Conservation (phyloP, 108 stramenopile genomes). For the Schizochytrium sp. region DNA sequence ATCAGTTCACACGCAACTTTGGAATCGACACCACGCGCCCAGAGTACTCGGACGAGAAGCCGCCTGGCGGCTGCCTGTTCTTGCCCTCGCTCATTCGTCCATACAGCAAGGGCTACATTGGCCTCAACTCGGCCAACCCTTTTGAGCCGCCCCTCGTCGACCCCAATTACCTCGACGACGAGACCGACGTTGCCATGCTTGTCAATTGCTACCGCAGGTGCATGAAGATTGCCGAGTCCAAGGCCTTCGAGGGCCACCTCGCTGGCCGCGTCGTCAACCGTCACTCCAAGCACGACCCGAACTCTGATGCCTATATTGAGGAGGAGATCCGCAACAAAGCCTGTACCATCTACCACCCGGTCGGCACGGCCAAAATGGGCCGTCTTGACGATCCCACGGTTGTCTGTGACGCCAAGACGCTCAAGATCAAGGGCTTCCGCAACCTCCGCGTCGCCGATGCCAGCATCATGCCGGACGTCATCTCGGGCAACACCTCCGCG, state of each 20-base stretch:
- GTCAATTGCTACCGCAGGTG: background rate
- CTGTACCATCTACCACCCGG: background rate
- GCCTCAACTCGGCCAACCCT: background rate
- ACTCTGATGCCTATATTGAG: background rate
- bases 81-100: background rate
- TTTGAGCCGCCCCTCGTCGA: background rate
- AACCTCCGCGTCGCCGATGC: conserved; percentile 11
- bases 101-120: background rate
- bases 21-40: background rate
- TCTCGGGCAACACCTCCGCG: background rate
- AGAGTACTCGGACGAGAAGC: background rate
- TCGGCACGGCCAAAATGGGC: background rate
- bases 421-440: background rate
- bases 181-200: background rate
- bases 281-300: background rate
- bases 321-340: background rate
- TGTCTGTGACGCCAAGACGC: background rate
- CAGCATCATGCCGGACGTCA: conserved; percentile 25
- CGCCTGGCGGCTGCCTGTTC: background rate
- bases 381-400: background rate
- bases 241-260: background rate
- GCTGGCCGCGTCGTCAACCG: background rate
- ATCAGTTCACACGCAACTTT: background rate
- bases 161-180: background rate
- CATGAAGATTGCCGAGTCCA: background rate